Evolutionary conservation across 192 early-diverging fungal species (phyloP).

Genomic region (Backusella circina): DNA sequence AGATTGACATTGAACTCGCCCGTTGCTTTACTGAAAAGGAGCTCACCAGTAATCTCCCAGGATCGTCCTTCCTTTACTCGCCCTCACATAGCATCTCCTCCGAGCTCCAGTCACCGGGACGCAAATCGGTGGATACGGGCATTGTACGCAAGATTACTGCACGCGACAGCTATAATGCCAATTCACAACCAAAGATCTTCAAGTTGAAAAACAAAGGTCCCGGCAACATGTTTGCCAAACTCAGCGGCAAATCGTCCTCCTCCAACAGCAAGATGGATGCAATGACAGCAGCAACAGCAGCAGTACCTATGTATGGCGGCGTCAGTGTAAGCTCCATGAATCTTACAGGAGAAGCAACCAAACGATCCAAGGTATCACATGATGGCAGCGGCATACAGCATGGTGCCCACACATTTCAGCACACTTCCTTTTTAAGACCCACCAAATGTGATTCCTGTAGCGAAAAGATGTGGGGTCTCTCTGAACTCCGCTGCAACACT

Average conservation of each 20-base stretch:
- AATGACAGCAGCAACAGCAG: background rate
- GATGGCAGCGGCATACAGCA: background rate
- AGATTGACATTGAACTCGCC: constrained; percentile 52
- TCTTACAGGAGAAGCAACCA: background rate
- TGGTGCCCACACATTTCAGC: constrained; percentile 11
- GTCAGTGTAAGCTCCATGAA: background rate
- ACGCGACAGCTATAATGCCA: background rate
- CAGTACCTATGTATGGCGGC: background rate
- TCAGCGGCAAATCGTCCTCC: background rate
- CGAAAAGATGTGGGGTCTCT: constrained; percentile 46
- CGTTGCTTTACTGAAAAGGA: constrained; percentile 27
- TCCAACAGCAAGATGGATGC: background rate
- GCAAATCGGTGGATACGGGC: constrained; percentile 22
- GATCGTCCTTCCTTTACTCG: constrained; percentile 15
- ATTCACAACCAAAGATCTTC: constrained; percentile 44
- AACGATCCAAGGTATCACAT: background rate
- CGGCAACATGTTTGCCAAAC: constrained; percentile 37
- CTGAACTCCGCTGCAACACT: constrained; percentile 44
- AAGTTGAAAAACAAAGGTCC: constrained; percentile 46
- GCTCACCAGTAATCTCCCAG: constrained; percentile 22
- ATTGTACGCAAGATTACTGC: constrained; percentile 7
- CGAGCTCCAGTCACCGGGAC: constrained; percentile 11
- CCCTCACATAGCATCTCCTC: constrained; percentile 20
- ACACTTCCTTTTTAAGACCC: constrained; percentile 28
- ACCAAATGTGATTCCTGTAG: constrained; percentile 44